Evolutionary conservation across 1,284 basidiomycete species (phyloP).

Genomic region (Cryptococcus wingfieldii): DNA sequence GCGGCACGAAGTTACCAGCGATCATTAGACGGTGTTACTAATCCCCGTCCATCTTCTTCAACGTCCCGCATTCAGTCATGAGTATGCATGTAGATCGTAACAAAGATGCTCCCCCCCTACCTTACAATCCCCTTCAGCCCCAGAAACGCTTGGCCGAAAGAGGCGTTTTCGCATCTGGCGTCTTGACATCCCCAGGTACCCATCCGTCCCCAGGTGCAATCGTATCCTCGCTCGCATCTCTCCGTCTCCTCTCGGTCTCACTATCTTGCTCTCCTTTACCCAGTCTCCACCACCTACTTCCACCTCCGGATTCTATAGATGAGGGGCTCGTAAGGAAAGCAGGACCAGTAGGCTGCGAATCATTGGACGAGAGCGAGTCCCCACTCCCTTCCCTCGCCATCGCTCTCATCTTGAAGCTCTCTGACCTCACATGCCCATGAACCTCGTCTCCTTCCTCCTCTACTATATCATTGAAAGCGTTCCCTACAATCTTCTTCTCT

Average conservation of each 20-base stretch:
- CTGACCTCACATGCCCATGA: constrained; percentile 10
- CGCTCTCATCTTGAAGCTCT: constrained; percentile 13
- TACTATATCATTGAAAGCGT: constrained; percentile 1
- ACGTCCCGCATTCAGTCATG: not conserved
- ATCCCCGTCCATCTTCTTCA: too few species aligned
- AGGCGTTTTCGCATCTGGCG: constrained; percentile 7
- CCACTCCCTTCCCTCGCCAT: not conserved
- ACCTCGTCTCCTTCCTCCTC: not conserved
- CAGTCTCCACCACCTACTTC: constrained; percentile 35
- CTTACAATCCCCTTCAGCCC: constrained; percentile 2
- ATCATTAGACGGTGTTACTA: too few species aligned
- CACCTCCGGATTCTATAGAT: constrained; percentile 3
- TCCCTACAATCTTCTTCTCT: constrained; percentile 10
- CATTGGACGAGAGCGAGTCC: not conserved
- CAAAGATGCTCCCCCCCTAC: not conserved
- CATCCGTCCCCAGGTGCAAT: constrained; percentile 6
- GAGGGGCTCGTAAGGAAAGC: not conserved
- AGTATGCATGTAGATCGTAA: not conserved
- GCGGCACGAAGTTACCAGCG: too few species aligned
- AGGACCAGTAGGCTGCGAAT: not conserved
- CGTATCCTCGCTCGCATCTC: constrained; percentile 24
- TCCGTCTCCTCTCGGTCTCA: constrained; percentile 1
- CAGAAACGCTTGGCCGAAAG: constrained; percentile 6
- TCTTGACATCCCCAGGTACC: constrained; percentile 6
- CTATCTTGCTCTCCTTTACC: constrained; percentile 6